phyloP scores from a whole-genome alignment of 2,329 filamentous ascomycete genomes.

The Aspergillus niger region DNA sequence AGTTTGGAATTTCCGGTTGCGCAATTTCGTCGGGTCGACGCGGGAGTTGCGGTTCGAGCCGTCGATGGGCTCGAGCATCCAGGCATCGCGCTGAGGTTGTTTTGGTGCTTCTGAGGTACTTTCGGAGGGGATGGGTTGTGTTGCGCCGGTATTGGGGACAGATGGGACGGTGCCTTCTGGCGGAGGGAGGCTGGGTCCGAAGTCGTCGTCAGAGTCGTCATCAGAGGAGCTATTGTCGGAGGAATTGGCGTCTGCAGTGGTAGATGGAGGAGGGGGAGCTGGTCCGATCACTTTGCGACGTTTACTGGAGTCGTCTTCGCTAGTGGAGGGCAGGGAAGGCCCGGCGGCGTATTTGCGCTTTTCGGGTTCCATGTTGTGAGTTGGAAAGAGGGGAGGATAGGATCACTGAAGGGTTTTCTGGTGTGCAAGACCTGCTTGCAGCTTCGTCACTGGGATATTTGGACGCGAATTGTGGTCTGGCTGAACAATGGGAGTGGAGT shows the following conservation, averaged over 20 bases:
- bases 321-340: slow-evolving; percentile 12
- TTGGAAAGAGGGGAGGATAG: too few species aligned
- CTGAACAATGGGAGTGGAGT: background rate
- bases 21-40: slow-evolving; percentile 80
- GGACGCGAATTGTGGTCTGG: background rate
- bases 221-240: slow-evolving; percentile 35
- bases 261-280: slow-evolving; percentile 54
- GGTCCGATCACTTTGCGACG: slow-evolving; percentile 58
- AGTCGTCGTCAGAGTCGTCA: slow-evolving; percentile 41
- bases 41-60: slow-evolving; percentile 57
- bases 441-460: background rate
- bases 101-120: slow-evolving; percentile 11
- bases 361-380: slow-evolving; percentile 3
- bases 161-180: slow-evolving; percentile 18
- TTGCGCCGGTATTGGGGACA: background rate
- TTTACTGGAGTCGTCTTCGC: slow-evolving; percentile 35
- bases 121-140: slow-evolving; percentile 25
- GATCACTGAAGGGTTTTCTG: too few species aligned
- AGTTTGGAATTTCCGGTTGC: slow-evolving; percentile 79
- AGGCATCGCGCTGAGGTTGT: slow-evolving; percentile 69
- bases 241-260: slow-evolving; percentile 19
- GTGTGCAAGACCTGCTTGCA: background rate
- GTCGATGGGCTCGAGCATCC: slow-evolving; percentile 75
- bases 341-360: slow-evolving; percentile 26
- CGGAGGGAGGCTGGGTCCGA: slow-evolving; percentile 45